Conservation (phyloP, 345 rosid genomes). For the Limnanthes douglasii region DNA sequence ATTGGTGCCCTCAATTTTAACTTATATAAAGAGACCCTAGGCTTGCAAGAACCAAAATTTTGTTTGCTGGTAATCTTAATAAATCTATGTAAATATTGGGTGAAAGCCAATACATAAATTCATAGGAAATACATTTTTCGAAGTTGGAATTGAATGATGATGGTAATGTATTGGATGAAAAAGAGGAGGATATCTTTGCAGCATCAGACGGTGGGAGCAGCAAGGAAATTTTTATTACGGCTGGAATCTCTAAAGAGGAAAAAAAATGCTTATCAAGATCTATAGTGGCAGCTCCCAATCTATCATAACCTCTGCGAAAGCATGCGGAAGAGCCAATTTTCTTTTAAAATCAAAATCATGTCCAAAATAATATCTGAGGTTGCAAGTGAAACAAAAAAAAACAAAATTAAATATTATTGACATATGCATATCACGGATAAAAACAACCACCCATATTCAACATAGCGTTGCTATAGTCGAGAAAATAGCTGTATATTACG, state of each 20-base stretch:
- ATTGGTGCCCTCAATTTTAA: slow-evolving; percentile 34
- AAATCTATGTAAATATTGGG: slow-evolving; percentile 65
- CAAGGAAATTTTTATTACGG: slow-evolving; percentile 17
- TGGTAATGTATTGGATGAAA: slow-evolving; percentile 25
- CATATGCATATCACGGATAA: too few species aligned
- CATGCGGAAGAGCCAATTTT: too few species aligned
- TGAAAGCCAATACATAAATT: slow-evolving; percentile 51
- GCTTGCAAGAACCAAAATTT: slow-evolving; percentile 78
- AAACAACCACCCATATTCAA: too few species aligned
- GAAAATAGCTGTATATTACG: too few species aligned
- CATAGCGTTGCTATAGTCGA: too few species aligned
- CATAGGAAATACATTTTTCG: slow-evolving; percentile 31
- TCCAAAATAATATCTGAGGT: too few species aligned
- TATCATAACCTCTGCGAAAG: slow-evolving; percentile 21
- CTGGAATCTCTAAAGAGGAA: slow-evolving; percentile 32
- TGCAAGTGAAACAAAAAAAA: too few species aligned
- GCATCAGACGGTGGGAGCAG: slow-evolving; percentile 24
- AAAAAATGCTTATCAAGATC: slow-evolving; percentile 66
- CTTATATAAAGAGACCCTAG: slow-evolving; percentile 49
- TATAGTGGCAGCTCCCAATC: slow-evolving; percentile 41
- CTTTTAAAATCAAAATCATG: too few species aligned
- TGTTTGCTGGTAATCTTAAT: slow-evolving; percentile 79
- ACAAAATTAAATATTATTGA: too few species aligned
- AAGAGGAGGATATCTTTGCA: slow-evolving; percentile 25
- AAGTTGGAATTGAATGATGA: slow-evolving; percentile 31